These are phyloP conservation scores for Neocallimastix lanati DNA, from an alignment of 192 early-diverging fungal genomes.

Conservation along the genomic window DNA sequence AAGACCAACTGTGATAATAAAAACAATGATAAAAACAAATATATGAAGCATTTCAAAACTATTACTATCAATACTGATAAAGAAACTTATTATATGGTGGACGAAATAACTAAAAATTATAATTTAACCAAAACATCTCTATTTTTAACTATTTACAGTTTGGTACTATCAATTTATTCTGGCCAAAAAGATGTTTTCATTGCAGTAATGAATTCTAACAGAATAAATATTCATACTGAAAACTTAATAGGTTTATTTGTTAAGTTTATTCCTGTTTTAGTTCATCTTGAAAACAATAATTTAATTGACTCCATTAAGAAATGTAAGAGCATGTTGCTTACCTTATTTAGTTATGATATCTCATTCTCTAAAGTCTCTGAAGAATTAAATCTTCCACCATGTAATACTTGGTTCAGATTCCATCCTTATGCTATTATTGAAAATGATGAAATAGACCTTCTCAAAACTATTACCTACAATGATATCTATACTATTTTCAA, in stretches of 20 bases:
- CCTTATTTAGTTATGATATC: not conserved
- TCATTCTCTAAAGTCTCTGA: not conserved
- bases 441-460: not conserved
- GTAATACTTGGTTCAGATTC: not conserved
- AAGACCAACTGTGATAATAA: no score
- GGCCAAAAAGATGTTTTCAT: not conserved
- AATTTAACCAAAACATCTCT: not conserved
- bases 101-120: not conserved
- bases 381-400: not conserved
- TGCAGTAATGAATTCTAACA: not conserved
- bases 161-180: not conserved
- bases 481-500: no score
- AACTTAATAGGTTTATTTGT: not conserved
- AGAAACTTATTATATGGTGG: not conserved
- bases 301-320: not conserved
- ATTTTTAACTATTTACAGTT: not conserved
- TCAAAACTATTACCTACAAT: no score
- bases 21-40: no score
- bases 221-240: not conserved
- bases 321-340: not conserved
- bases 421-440: not conserved
- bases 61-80: not conserved
- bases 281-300: not conserved
- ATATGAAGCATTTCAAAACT: not conserved
- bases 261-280: not conserved